Evolutionary conservation across 2,329 filamentous ascomycete species (phyloP).

Genomic region (Fusarium circinatum): DNA sequence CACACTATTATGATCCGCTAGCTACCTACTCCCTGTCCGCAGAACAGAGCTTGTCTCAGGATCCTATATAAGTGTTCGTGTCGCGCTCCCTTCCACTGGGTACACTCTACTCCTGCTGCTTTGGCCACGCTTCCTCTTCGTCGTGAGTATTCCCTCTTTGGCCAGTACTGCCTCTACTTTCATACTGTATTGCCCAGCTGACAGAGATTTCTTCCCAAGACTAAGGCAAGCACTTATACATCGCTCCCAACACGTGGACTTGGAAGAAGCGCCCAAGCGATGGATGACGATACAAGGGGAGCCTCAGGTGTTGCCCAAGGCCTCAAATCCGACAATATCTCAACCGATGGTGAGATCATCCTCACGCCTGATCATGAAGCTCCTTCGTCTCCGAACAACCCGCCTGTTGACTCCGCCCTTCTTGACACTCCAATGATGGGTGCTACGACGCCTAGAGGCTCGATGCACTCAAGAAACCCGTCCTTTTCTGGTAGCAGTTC

Average conservation of each 20-base stretch:
- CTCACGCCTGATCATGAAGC: conserved; percentile 54
- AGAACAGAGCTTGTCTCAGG: conserved; percentile 3
- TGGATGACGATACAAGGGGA: conserved; percentile 44
- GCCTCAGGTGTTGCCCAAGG: conserved; percentile 24
- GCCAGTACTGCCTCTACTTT: background rate
- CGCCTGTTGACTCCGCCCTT: conserved; percentile 56
- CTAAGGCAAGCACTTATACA: background rate
- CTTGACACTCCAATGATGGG: conserved; percentile 63
- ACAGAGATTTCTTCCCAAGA: background rate
- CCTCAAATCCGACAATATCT: conserved; percentile 40
- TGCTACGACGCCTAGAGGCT: conserved; percentile 59
- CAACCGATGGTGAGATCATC: conserved; percentile 51
- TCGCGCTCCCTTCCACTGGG: conserved; percentile 11
- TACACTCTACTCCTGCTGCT: background rate
- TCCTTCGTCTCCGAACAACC: conserved; percentile 54
- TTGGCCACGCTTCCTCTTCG: background rate
- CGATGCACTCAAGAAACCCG: conserved; percentile 75
- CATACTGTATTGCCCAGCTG: background rate
- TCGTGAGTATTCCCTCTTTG: conserved; percentile 2
- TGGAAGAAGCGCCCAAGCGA: background rate
- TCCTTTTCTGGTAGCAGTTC: conserved; percentile 87
- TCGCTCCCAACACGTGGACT: conserved; percentile 3
- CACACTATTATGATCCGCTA: conserved; percentile 16
- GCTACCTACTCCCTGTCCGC: background rate
- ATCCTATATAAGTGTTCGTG: conserved; percentile 22